Evolutionary conservation across 805 yeast genomes (phyloP).

Genomic region (Candida tibetensis): DNA sequence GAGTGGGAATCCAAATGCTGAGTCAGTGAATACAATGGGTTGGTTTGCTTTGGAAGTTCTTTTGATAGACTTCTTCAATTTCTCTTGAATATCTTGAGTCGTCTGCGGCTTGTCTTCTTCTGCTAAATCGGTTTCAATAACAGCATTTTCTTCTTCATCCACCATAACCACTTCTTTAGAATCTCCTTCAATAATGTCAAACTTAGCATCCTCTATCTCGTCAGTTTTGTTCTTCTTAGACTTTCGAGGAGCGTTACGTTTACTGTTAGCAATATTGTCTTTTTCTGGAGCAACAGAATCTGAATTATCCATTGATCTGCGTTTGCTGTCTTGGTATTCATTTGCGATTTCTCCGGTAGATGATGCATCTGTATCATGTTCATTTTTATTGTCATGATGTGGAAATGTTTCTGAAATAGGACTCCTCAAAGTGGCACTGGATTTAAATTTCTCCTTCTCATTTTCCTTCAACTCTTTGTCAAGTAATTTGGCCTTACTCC

Average conservation of each 20-base stretch:
- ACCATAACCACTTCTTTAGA: constrained; percentile 7
- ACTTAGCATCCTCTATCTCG: constrained; percentile 7
- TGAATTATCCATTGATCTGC: background rate
- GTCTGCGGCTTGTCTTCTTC: constrained; percentile 25
- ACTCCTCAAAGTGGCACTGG: background rate
- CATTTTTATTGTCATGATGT: background rate
- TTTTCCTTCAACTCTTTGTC: constrained; percentile 8
- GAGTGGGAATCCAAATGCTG: constrained; percentile 84
- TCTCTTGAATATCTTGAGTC: constrained; percentile 42
- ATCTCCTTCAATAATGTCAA: constrained; percentile 7
- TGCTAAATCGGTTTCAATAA: constrained; percentile 7
- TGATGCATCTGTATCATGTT: background rate
- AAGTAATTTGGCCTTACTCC: constrained; percentile 12
- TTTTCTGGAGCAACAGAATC: constrained; percentile 2
- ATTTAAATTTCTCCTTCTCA: constrained; percentile 2
- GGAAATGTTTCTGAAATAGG: constrained; percentile 3
- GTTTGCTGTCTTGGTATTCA: background rate
- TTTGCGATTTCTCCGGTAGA: background rate
- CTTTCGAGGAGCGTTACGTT: constrained; percentile 4
- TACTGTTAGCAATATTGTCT: background rate
- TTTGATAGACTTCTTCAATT: constrained; percentile 40
- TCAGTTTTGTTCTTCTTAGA: constrained; percentile 8
- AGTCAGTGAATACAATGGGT: constrained; percentile 56
- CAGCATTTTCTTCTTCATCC: constrained; percentile 3
- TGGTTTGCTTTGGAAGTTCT: constrained; percentile 43